Evolutionary conservation across 768 basidiomycete genomes (phyloP).

Genomic region (Mycena kentingensis): DNA sequence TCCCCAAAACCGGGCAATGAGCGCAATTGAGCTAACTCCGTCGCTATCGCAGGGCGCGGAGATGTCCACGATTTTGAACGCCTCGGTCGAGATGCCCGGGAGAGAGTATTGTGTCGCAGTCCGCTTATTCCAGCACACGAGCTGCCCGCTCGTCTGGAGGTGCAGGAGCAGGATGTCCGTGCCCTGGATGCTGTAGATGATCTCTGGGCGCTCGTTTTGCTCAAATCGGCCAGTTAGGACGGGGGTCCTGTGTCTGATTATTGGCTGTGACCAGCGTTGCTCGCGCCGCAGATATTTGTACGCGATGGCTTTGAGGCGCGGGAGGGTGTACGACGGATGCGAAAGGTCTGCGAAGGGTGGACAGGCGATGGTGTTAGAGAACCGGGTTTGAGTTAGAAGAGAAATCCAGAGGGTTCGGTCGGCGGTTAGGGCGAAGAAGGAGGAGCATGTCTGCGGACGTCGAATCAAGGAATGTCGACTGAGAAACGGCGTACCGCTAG

Average conservation of each 20-base stretch:
- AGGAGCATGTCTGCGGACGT: too few species aligned
- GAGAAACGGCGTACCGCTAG: not conserved
- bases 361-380: not conserved
- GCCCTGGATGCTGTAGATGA: not conserved
- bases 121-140: not conserved
- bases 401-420: too few species aligned
- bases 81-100: not conserved
- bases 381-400: too few species aligned
- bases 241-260: too few species aligned
- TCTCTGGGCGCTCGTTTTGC: not conserved
- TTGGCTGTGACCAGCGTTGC: not conserved
- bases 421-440: not conserved
- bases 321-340: not conserved
- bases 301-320: not conserved
- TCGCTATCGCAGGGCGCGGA: not conserved
- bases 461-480: too few species aligned
- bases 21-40: not conserved
- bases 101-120: not conserved
- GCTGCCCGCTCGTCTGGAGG: not conserved
- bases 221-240: not conserved
- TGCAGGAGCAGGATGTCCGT: not conserved
- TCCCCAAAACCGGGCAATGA: not conserved
- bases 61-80: not conserved
- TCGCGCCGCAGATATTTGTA: not conserved
- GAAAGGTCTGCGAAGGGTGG: not conserved